Evolutionary conservation across 306 rosid genomes (phyloP), one percentile per base, ranked within the genome.

Genomic region (Rosa rugosa): DNA sequence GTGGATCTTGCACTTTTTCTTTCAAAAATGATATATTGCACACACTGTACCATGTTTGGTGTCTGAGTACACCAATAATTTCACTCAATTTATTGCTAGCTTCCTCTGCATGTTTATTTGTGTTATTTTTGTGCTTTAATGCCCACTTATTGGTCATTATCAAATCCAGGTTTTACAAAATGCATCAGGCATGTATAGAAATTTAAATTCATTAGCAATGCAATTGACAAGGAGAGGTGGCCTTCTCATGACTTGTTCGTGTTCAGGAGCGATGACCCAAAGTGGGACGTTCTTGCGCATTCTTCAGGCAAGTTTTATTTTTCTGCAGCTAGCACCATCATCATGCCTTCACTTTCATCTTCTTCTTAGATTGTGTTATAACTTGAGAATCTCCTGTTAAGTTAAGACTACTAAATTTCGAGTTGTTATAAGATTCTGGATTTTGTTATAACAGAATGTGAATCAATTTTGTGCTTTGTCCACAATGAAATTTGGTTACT

Each of bases 241-340:
- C 74, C 92, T 95, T 85, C 90, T 95, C 51, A 92, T 95, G 99
- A 92, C 97, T 14, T 92, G 97, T 87, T 92, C 97, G 8, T 94
- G 99, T 75, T 90, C 99, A 31, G 99, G 97, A 85, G 99, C 97
- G 71, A 85, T 95, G 85, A 86, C 94, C 8, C 98, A 92, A 69
- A 92, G 97, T 79, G 98, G 98, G 75, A 88, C 77, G 53, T 92
- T 95, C 84, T 76, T 84, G 78, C 94, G 83, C 23, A 84, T 85
- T 62, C 98, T 95, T 25, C 93, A 95, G 99, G 99, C 86, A 89
- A 82, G 81, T 78, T 25, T 1, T 56, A 34, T 31, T 51, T 65
- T 50, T 50, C 16, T 71, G 12, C 23, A 16, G 46, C 17, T 65
- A 66, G 18, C 16, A 38, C 5, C 47, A 2, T 7, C n/a, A 31